A percentile compares a stretch with the other conserved stretches of the same genome.
These are phyloP conservation scores for Spiromastix sp. DNA, from an alignment of 2,329 filamentous ascomycete genomes.

Conservation along the genomic window DNA sequence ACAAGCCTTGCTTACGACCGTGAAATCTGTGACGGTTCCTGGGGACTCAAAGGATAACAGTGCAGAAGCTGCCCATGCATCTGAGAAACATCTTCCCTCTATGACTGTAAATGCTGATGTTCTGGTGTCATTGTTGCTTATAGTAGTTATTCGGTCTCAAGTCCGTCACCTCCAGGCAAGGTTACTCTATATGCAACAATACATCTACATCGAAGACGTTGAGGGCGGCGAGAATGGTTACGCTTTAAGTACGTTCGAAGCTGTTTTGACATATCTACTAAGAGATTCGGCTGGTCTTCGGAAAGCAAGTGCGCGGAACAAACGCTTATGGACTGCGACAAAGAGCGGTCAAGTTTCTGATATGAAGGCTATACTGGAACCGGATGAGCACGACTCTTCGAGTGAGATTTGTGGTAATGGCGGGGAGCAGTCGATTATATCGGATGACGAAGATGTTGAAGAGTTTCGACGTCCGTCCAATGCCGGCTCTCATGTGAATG, in stretches of 20 bases:
- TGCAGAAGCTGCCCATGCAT: conserved; percentile 28
- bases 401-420: conserved; percentile 31
- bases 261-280: conserved; percentile 77
- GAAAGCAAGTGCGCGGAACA: conserved; percentile 76
- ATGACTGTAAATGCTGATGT: conserved; percentile 78
- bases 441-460: conserved; percentile 23
- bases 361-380: conserved; percentile 71
- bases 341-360: conserved; percentile 66
- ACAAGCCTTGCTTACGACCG: conserved; percentile 63
- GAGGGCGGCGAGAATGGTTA: conserved; percentile 95
- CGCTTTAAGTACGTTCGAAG: conserved; percentile 89
- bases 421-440: conserved; percentile 17
- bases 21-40: conserved; percentile 70
- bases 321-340: conserved; percentile 76
- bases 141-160: conserved; percentile 86
- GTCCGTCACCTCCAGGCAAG: conserved; percentile 80
- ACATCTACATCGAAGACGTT: conserved; percentile 95
- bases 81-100: conserved; percentile 44
- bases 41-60: conserved; percentile 36
- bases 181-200: conserved; percentile 89
- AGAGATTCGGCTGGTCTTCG: conserved; percentile 72
- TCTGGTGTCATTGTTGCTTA: conserved; percentile 77
- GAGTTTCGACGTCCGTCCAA: conserved; percentile 16
- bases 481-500: conserved; percentile 16
- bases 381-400: conserved; percentile 34